A percentile compares a stretch with the other conserved stretches of the same genome.
Evolutionary conservation across 192 early-diverging fungal species (phyloP).

Genomic region (Geranomyces michiganensis): DNA sequence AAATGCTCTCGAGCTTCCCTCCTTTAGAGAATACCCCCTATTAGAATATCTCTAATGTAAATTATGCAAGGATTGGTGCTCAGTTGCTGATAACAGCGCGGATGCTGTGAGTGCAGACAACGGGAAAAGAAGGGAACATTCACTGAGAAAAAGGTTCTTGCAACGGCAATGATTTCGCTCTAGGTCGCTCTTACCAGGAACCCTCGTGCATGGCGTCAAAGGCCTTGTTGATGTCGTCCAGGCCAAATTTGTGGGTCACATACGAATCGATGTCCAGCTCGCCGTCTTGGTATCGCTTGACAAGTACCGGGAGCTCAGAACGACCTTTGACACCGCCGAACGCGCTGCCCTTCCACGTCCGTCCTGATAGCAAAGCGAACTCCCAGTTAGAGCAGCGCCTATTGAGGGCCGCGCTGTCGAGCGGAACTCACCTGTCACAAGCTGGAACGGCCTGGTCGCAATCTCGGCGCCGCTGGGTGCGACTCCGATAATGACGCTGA

Average conservation of each 20-base stretch:
- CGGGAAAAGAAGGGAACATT: too few species aligned
- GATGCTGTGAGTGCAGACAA: too few species aligned
- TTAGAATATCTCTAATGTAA: too few species aligned
- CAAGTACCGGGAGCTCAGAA: conserved; percentile 82
- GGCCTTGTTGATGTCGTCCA: conserved; percentile 90
- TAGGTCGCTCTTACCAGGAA: conserved; percentile 37
- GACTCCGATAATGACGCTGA: conserved; percentile 85
- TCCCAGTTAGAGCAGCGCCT: too few species aligned
- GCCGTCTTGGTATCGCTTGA: conserved; percentile 81
- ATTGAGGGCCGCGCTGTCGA: too few species aligned
- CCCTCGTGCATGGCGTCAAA: conserved; percentile 89
- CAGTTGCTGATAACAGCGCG: too few species aligned
- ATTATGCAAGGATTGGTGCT: too few species aligned
- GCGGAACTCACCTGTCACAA: conserved; percentile 80
- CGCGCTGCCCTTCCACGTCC: conserved; percentile 94
- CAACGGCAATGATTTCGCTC: too few species aligned
- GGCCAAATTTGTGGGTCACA: conserved; percentile 78
- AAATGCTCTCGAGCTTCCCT: too few species aligned
- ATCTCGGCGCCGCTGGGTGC: conserved; percentile 93
- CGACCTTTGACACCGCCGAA: conserved; percentile 98
- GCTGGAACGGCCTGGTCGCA: conserved; percentile 91
- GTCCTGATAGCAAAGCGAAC: conserved; percentile 51
- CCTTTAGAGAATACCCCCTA: too few species aligned
- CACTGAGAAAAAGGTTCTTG: too few species aligned
- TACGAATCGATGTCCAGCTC: conserved; percentile 90